Conservation (phyloP, 345 rosid genomes). For the Lumnitzera littorea region DNA sequence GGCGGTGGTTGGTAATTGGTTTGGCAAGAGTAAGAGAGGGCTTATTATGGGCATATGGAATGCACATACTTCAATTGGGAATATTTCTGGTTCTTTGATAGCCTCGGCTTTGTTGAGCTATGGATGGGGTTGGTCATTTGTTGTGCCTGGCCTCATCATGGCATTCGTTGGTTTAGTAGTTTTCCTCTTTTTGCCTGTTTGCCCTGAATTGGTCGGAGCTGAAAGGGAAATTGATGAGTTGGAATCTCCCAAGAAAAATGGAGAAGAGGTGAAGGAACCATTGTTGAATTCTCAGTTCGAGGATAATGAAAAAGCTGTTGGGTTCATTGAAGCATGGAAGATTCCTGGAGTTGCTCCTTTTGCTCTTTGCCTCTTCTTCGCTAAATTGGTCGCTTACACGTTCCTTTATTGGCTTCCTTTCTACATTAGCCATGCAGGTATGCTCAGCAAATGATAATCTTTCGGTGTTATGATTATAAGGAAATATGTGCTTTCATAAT, state of each 20-base stretch:
- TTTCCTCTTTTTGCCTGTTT: slow-evolving; percentile 65
- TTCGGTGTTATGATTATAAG: too few species aligned
- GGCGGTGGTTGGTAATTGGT: slow-evolving; percentile 94
- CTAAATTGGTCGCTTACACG: slow-evolving; percentile 92
- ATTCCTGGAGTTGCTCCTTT: slow-evolving; percentile 95
- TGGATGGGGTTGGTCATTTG: slow-evolving; percentile 99
- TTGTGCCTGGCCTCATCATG: slow-evolving; percentile 64
- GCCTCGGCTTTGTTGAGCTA: slow-evolving; percentile 63
- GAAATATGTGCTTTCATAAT: too few species aligned
- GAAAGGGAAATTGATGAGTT: slow-evolving; percentile 39
- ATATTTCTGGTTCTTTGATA: slow-evolving; percentile 74
- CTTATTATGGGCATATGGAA: slow-evolving; percentile 95
- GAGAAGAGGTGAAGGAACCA: slow-evolving; percentile 39
- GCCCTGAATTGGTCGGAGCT: slow-evolving; percentile 66
- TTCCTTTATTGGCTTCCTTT: slow-evolving; percentile 98
- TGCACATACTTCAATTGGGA: slow-evolving; percentile 93
- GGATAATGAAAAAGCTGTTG: slow-evolving; percentile 52
- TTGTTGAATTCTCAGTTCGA: slow-evolving; percentile 35
- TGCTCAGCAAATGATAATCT: neutral
- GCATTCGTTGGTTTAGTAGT: slow-evolving; percentile 49
- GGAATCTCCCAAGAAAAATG: slow-evolving; percentile 40
- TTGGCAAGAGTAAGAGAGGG: slow-evolving; percentile 87
- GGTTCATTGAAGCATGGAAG: slow-evolving; percentile 89
- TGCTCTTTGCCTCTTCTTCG: slow-evolving; percentile 88
- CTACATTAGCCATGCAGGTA: slow-evolving; percentile 94